A percentile compares a stretch with the other conserved stretches of the same genome.
These are phyloP conservation scores for Penicillium canescens DNA, from an alignment of 495 filamentous ascomycete species.

Conservation along the genomic window DNA sequence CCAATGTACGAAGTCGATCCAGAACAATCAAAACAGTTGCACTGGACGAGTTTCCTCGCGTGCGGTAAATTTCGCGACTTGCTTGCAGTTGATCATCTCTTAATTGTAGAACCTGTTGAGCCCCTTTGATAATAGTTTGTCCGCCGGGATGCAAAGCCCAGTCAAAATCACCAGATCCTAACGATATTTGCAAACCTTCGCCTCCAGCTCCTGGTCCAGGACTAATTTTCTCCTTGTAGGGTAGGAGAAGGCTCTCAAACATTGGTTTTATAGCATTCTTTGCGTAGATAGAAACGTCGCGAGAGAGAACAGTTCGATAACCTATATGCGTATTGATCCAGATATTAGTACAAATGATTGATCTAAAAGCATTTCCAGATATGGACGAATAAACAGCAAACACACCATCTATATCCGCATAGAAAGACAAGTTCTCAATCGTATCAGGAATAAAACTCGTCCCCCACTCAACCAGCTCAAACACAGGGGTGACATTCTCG, in stretches of 20 bases:
- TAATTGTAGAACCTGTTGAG: slow-evolving; percentile 52
- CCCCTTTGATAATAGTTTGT: slow-evolving; percentile 60
- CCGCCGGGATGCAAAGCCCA: slow-evolving; percentile 72
- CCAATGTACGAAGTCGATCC: slow-evolving; percentile 47
- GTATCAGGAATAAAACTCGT: slow-evolving; percentile 55
- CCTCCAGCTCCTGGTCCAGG: neutral
- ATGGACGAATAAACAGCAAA: neutral
- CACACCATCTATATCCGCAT: neutral
- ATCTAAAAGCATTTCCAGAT: too few species aligned
- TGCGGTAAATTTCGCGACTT: slow-evolving; percentile 62
- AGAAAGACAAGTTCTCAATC: neutral
- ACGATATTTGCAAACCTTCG: neutral
- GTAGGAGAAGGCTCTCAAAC: slow-evolving; percentile 1
- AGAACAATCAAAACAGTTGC: slow-evolving; percentile 53
- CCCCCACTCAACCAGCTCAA: slow-evolving; percentile 63
- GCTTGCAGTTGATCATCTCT: slow-evolving; percentile 59
- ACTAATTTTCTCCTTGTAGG: neutral
- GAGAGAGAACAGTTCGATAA: neutral
- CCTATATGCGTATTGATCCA: neutral
- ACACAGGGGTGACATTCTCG: slow-evolving; percentile 30
- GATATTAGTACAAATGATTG: too few species aligned
- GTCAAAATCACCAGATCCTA: slow-evolving; percentile 53
- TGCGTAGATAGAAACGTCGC: neutral
- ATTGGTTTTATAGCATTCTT: neutral
- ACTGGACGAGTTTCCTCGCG: slow-evolving; percentile 62